A percentile compares a stretch with the other conserved stretches of the same genome.
These are phyloP conservation scores for Stemphylium beticola DNA, from an alignment of 2,329 filamentous ascomycete genomes.

Conservation along the genomic window DNA sequence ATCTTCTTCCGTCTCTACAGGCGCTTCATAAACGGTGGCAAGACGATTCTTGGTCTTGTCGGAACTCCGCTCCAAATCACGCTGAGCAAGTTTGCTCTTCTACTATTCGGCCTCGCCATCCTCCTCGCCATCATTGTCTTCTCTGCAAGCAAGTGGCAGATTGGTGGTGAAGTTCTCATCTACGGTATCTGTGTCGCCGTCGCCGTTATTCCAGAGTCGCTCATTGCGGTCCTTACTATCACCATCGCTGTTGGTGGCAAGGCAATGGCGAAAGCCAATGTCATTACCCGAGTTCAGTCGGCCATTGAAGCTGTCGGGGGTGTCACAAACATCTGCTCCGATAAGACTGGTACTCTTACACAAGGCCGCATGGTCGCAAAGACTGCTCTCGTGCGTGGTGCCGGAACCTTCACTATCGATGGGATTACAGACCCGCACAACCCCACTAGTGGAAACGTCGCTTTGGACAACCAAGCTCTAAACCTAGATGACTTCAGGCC, in stretches of 20 bases:
- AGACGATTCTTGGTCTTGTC: constrained; percentile 67
- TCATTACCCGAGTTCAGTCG: constrained; percentile 49
- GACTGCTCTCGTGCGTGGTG: constrained; percentile 46
- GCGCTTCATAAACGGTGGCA: constrained; percentile 47
- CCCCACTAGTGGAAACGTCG: constrained; percentile 43
- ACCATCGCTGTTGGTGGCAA: constrained; percentile 61
- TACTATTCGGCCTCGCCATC: constrained; percentile 63
- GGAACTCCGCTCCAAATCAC: constrained; percentile 87
- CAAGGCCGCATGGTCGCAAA: constrained; percentile 51
- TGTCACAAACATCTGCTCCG: constrained; percentile 51
- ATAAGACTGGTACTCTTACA: constrained; percentile 51
- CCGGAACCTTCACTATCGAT: constrained; percentile 42
- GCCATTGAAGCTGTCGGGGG: constrained; percentile 51
- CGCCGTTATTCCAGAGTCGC: constrained; percentile 57
- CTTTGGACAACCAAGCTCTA: constrained; percentile 36
- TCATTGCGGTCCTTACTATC: constrained; percentile 71
- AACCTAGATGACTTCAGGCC: constrained; percentile 32
- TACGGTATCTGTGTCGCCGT: constrained; percentile 57
- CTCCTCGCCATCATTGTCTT: constrained; percentile 73
- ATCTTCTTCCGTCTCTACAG: constrained; percentile 35
- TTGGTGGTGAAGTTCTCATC: constrained; percentile 54
- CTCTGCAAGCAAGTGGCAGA: constrained; percentile 61
- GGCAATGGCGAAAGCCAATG: constrained; percentile 50
- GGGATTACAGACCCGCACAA: constrained; percentile 46
- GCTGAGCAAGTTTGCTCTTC: constrained; percentile 78